Percentiles rank a stretch among this genome's conserved stretches.
phyloP scores from a whole-genome alignment of 495 filamentous ascomycete genomes.

The Pyronema omphalodes region DNA sequence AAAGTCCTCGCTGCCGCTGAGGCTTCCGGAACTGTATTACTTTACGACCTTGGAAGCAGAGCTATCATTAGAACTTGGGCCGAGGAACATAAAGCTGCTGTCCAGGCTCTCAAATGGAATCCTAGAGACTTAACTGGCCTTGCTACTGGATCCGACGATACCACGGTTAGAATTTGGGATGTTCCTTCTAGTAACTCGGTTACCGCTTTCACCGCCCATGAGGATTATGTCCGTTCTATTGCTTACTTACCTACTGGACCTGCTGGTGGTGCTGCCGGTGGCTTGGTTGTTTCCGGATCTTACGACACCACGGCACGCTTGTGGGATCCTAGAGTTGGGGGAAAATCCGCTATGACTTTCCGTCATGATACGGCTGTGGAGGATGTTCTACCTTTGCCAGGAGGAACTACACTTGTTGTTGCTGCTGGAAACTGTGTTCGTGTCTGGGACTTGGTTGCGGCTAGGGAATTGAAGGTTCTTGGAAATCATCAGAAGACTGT shows the following conservation, averaged over 20 bases:
- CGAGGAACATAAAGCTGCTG: constrained; percentile 72
- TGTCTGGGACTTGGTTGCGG: constrained; percentile 87
- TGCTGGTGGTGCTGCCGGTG: constrained; percentile 40
- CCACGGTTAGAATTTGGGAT: constrained; percentile 86
- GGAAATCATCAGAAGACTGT: constrained; percentile 96
- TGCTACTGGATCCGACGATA: constrained; percentile 74
- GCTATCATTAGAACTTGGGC: constrained; percentile 93
- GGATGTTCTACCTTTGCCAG: constrained; percentile 62
- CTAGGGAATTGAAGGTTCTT: constrained; percentile 65
- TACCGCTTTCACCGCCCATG: constrained; percentile 66
- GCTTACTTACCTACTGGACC: constrained; percentile 48
- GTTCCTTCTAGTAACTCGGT: constrained; percentile 58
- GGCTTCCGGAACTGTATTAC: constrained; percentile 74
- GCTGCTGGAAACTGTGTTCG: constrained; percentile 73
- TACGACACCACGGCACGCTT: constrained; percentile 88
- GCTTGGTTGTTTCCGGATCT: constrained; percentile 64
- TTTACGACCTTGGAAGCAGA: constrained; percentile 75
- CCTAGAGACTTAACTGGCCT: constrained; percentile 68
- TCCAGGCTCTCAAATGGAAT: constrained; percentile 78
- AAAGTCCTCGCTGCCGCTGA: constrained; percentile 79
- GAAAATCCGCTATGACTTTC: constrained; percentile 63
- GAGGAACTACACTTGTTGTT: constrained; percentile 69
- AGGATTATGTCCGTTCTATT: constrained; percentile 77
- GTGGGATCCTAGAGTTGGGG: constrained; percentile 57
- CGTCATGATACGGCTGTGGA: constrained; percentile 81